Evolutionary conservation across 78 protist genomes (phyloP).

Genomic region (Goniomonas avonlea): DNA sequence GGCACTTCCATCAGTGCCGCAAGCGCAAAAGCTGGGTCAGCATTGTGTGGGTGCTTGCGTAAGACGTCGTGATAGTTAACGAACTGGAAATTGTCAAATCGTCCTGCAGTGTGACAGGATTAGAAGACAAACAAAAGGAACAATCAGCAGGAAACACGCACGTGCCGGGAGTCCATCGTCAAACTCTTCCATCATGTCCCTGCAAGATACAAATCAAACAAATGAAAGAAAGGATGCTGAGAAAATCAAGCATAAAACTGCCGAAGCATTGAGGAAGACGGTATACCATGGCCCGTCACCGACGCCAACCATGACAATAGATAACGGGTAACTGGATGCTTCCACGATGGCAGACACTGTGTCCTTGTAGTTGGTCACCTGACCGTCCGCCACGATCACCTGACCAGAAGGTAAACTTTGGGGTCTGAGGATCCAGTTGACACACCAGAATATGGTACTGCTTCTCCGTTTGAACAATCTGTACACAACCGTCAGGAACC

Average conservation of each 20-base stretch:
- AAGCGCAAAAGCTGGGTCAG: background rate
- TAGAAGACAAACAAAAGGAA: no score
- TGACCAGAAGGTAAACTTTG: no score
- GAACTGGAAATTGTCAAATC: constrained; percentile 15
- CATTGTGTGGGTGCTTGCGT: no score
- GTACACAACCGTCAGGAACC: no score
- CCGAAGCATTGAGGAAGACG: no score
- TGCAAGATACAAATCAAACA: no score
- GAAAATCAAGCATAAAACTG: no score
- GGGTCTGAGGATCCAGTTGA: constrained; percentile 35
- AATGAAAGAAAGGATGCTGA: no score
- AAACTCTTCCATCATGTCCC: background rate
- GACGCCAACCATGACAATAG: constrained; percentile 62
- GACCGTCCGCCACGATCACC: constrained; percentile 1
- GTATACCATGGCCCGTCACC: constrained; percentile 40
- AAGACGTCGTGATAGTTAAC: background rate
- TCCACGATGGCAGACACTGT: background rate
- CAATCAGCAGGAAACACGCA: no score
- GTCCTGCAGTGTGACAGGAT: no score
- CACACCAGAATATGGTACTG: constrained; percentile 40
- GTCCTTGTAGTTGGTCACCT: constrained; percentile 14
- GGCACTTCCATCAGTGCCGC: background rate
- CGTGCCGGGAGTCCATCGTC: background rate
- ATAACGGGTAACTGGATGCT: constrained; percentile 37
- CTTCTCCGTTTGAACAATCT: background rate